A percentile compares a stretch with the other conserved stretches of the same genome.
These are phyloP conservation scores for Flaveria trinervia DNA, from an alignment of 129 eudicot species.

Conservation along the genomic window DNA sequence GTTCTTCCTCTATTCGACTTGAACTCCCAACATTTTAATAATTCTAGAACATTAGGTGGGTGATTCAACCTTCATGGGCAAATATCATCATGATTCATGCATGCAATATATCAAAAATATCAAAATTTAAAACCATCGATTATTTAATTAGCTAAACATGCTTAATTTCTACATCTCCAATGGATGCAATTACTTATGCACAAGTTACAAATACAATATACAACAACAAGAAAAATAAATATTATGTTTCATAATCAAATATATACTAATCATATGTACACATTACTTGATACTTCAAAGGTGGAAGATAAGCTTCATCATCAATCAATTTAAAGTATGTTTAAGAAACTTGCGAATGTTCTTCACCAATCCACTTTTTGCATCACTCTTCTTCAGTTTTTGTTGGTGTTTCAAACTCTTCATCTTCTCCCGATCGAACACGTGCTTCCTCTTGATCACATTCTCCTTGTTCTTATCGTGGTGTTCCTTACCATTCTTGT, in stretches of 20 bases:
- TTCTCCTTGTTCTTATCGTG: background rate
- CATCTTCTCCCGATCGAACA: conserved; percentile 8
- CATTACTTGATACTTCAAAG: background rate
- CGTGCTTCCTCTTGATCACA: background rate
- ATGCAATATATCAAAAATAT: background rate
- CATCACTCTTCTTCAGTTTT: background rate
- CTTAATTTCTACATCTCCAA: background rate
- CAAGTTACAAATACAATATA: background rate
- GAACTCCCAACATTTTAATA: too few relatives aligned
- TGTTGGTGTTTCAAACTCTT: conserved; percentile 4
- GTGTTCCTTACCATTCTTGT: background rate
- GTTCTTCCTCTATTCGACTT: too few relatives aligned
- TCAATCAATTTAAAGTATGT: conserved; percentile 8
- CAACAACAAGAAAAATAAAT: background rate
- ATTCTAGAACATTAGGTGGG: too few relatives aligned
- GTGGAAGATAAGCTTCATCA: background rate
- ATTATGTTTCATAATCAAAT: background rate
- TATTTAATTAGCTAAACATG: background rate
- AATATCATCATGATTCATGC: too few relatives aligned
- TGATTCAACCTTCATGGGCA: too few relatives aligned
- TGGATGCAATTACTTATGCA: conserved; percentile 10
- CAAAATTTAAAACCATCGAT: background rate
- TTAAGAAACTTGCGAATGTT: conserved; percentile 14
- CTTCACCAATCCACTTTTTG: background rate
- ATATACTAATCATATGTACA: background rate